Evolutionary conservation across 106 monocot species (phyloP).

Genomic region (Cymbidium sinense): DNA sequence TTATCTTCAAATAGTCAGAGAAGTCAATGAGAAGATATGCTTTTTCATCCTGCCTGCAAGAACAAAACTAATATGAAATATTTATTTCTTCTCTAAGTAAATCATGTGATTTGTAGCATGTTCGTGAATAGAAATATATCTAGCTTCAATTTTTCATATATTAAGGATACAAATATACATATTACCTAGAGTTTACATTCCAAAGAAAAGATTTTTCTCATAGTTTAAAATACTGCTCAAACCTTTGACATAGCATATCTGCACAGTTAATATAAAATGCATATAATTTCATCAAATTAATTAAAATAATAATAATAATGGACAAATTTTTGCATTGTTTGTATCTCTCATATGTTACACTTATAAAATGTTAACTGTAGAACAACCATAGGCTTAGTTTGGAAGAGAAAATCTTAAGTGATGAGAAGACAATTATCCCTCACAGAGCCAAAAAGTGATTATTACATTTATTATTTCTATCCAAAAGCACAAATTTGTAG

Average conservation of each 20-base stretch:
- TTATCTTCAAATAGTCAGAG: constrained; percentile 74
- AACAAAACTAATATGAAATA: background rate
- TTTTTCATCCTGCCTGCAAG: constrained; percentile 56
- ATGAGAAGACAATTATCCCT: background rate
- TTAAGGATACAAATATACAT: background rate
- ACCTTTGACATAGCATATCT: background rate
- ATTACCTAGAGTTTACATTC: background rate
- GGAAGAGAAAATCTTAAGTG: background rate
- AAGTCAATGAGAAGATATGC: constrained; percentile 93
- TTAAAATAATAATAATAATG: constrained; percentile 1
- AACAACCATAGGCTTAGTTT: background rate
- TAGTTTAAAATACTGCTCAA: background rate
- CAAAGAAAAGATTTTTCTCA: no score
- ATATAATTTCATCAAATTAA: background rate
- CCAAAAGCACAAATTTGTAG: background rate
- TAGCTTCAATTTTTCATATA: background rate
- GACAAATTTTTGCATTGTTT: background rate
- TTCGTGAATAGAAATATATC: background rate
- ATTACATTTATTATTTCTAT: background rate
- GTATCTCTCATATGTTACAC: background rate
- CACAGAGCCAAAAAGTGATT: background rate
- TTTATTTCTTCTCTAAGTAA: background rate
- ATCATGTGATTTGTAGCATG: background rate
- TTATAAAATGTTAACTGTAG: background rate
- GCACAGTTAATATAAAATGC: background rate